A percentile compares a stretch with the other conserved stretches of the same genome.
Conservation (phyloP, 164 flowering plant genomes). For the Umbellularia californica region DNA sequence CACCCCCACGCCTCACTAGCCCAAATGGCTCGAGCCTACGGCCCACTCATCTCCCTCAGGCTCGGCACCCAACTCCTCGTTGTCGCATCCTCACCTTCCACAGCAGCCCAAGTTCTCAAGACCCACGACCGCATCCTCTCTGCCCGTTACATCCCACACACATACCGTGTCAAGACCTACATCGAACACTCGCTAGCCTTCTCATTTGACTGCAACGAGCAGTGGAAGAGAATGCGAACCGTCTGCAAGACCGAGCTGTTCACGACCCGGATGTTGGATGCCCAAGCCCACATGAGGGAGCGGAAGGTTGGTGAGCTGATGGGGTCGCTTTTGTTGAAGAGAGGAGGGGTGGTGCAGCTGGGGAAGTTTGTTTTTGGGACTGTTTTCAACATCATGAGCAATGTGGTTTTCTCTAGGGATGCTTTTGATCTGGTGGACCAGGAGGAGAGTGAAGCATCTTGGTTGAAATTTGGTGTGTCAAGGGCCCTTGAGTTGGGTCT, state of each 20-base stretch:
- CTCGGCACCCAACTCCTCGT: constrained; percentile 27
- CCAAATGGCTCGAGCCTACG: constrained; percentile 18
- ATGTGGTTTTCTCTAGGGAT: constrained; percentile 23
- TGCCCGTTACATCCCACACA: constrained; percentile 17
- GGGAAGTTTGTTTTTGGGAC: constrained; percentile 20
- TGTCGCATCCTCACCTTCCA: constrained; percentile 27
- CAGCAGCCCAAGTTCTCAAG: constrained; percentile 32
- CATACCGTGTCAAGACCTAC: neutral
- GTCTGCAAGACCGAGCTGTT: constrained; percentile 33
- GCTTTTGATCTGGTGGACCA: constrained; percentile 13
- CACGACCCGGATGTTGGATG: constrained; percentile 21
- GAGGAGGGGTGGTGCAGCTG: constrained; percentile 21
- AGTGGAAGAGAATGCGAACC: constrained; percentile 32
- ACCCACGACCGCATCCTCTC: constrained; percentile 31
- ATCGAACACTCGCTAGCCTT: constrained; percentile 10
- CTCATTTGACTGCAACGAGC: constrained; percentile 21
- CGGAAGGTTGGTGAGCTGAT: constrained; percentile 20
- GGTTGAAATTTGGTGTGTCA: neutral
- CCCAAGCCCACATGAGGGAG: constrained; percentile 25
- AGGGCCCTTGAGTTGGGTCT: neutral
- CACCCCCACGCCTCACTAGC: constrained; percentile 22
- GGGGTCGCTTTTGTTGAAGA: constrained; percentile 4
- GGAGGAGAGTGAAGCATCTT: neutral
- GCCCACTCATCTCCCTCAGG: constrained; percentile 28
- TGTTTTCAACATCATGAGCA: constrained; percentile 20